A percentile compares a stretch with the other conserved stretches of the same genome.
Evolutionary conservation across 2,329 filamentous ascomycete genomes (phyloP).

Genomic region (Sporothrix brasiliensis): DNA sequence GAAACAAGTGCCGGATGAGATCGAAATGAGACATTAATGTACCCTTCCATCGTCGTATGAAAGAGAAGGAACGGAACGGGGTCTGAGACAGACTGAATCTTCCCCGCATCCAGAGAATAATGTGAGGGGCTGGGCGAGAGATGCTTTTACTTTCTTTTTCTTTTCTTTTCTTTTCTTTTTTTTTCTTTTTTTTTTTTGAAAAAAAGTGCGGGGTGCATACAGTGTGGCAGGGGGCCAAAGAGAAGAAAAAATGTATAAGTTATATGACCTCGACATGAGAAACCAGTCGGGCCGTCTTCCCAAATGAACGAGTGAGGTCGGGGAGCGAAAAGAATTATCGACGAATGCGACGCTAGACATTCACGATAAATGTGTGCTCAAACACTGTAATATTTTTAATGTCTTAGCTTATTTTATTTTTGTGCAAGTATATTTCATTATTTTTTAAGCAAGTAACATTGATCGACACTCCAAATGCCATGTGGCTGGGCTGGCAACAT

Average conservation of each 20-base stretch:
- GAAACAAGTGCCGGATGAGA: too few species aligned
- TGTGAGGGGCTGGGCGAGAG: not conserved
- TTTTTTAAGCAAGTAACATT: not conserved
- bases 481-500: conserved; percentile 6
- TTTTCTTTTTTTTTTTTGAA: not conserved
- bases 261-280: not conserved
- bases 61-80: not conserved
- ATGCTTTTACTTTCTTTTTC: not conserved
- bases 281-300: conserved; percentile 19
- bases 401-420: not conserved
- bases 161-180: not conserved
- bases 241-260: not conserved
- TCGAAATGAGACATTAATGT: too few species aligned
- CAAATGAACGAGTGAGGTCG: conserved; percentile 17
- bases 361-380: too few species aligned
- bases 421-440: too few species aligned
- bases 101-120: conserved; percentile 20
- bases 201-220: not conserved
- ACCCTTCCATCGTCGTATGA: not conserved
- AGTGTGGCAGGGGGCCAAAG: not conserved
- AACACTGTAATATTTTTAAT: not conserved
- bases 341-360: not conserved
- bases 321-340: not conserved
- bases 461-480: not conserved
- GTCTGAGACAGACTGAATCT: not conserved